Conservation (phyloP, 1,284 basidiomycete species). For the Apiotrichum montevideense region DNA sequence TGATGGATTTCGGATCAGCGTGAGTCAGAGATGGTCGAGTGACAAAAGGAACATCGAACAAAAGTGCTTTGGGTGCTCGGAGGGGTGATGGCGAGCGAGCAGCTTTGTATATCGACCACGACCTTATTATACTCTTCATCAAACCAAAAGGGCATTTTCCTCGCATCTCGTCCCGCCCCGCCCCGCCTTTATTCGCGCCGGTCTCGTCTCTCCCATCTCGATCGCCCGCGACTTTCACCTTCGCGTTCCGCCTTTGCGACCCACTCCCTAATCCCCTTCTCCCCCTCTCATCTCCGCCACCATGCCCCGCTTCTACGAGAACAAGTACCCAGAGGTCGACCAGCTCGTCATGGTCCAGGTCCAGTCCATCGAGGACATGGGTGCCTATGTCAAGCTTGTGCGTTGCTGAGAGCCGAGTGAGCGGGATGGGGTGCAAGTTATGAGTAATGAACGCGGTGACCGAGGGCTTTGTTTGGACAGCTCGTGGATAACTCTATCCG, state of each 20-base stretch:
- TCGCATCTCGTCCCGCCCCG: too few relatives aligned
- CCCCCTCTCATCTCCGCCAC: slow-evolving; percentile 8
- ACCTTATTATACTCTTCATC: neutral
- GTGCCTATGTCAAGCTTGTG: slow-evolving; percentile 96
- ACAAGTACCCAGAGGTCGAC: slow-evolving; percentile 63
- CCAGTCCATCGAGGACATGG: slow-evolving; percentile 98
- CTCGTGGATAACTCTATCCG: too few relatives aligned
- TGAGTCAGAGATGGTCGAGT: neutral
- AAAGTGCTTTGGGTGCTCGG: too few relatives aligned
- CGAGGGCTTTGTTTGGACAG: too few relatives aligned
- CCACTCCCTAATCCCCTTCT: neutral
- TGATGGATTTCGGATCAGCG: neutral
- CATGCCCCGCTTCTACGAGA: slow-evolving; percentile 49
- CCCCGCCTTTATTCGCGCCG: too few relatives aligned
- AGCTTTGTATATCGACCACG: neutral
- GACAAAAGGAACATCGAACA: too few relatives aligned
- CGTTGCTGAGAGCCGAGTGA: slow-evolving; percentile 35
- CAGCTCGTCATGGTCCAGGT: slow-evolving; percentile 99
- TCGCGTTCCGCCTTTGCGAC: too few relatives aligned
- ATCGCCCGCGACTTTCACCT: too few relatives aligned
- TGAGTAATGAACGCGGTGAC: too few relatives aligned
- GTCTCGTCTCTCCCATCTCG: too few relatives aligned
- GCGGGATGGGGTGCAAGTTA: too few relatives aligned
- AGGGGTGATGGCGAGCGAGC: too few relatives aligned
- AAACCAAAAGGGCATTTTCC: neutral